Base-by-base conservation (phyloP, 2,329 filamentous ascomycete genomes). In the Pleoardoris graminearum region DNA sequence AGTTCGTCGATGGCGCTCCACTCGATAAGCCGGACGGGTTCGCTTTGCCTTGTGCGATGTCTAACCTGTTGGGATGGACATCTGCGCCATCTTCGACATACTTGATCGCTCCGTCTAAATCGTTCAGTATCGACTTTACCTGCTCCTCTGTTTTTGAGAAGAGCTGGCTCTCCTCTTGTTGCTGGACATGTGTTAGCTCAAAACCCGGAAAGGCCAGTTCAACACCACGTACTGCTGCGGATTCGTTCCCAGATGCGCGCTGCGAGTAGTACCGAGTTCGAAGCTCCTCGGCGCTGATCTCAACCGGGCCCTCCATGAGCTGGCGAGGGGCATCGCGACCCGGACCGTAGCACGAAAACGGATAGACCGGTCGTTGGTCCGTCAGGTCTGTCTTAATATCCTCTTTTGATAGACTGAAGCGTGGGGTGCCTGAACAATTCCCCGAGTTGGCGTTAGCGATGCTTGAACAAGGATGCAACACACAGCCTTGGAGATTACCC, bases 261-360 rank as follows among this genome's bases (percentile, higher is more conserved):
- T 83, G 83, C 47, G 85, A 78, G 66, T 93, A 92, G 67, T 91
- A 87, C 19, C 79, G 76, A 23, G 92, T 69, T 44, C 91, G 83
- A 69, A 96, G 82, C 74, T 97, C 93, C 71, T 97, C 93, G 35
- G 89, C 88, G 66, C 91, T 96, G 71, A 91, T 88, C 71, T 97
- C 93, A 16, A 91, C 82, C 5, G 84, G 80, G 1, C 91, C 91
- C 47, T 91, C 91, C 65, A 96, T 92, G 1, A 97, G 80, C 73
- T 96, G 91, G 16, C 85, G 84, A 0, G 92, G 92, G 1, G 88
- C 85, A 62, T 91, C 84, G 63, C 79, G 82, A 3, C 88, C 88
- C 0, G 92, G 91, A 0, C 86, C 90, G 72, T 96, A 97, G 19
- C 88, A 82, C 1, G 92, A 96, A 21, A 97, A 81, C 4, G 94